A percentile compares a stretch with the other conserved stretches of the same genome.
These are phyloP conservation scores for Ceratobasidium sp. DNA, from an alignment of 1,284 basidiomycete genomes.

Conservation along the genomic window DNA sequence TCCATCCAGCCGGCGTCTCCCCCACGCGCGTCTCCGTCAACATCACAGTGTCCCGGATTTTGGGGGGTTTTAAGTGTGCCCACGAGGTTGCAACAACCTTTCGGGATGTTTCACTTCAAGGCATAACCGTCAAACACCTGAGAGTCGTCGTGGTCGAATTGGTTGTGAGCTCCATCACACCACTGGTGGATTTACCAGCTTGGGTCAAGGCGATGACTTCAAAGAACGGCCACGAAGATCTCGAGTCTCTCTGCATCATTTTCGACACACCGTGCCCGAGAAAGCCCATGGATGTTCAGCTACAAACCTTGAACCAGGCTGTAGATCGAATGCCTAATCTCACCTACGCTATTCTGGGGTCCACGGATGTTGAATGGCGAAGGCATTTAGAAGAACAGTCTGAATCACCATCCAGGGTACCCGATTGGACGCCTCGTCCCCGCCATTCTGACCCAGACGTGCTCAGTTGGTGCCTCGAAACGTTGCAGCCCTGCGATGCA, in stretches of 20 bases:
- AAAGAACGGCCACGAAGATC: not conserved
- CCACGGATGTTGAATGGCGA: slow-evolving; percentile 4
- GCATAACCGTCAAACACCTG: no score
- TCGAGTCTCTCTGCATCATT: not conserved
- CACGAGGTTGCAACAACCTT: no score
- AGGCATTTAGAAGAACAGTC: not conserved
- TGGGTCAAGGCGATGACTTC: not conserved
- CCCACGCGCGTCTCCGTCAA: not conserved
- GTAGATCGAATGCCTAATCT: not conserved
- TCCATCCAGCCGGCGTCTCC: not conserved
- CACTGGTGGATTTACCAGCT: not conserved
- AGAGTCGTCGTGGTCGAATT: no score
- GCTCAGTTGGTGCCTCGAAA: not conserved
- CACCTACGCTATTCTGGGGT: not conserved
- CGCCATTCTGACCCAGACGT: not conserved
- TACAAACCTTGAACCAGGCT: not conserved
- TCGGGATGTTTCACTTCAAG: no score
- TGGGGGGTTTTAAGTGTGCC: no score
- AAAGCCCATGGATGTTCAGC: no score
- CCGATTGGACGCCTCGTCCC: not conserved
- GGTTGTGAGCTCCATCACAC: no score
- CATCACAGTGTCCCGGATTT: not conserved
- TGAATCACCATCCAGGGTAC: not conserved
- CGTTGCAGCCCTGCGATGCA: not conserved
- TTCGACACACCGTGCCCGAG: not conserved